Conservation (phyloP, 2,329 filamentous ascomycete species). For the Colletotrichum tropicicola region DNA sequence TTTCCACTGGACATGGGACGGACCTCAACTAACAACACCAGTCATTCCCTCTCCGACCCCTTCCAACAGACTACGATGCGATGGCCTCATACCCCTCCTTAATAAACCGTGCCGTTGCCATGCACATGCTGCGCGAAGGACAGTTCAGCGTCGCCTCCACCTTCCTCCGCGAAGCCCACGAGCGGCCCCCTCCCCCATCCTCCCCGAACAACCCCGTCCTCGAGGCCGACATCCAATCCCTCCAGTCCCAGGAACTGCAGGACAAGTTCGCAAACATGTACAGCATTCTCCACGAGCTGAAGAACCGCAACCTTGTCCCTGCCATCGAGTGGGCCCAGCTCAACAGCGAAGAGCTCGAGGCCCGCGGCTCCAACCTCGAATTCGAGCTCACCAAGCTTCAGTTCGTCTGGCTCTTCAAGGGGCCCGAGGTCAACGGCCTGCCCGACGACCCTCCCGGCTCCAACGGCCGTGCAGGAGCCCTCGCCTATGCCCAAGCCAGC, state of each 20-base stretch:
- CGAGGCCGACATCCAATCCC: conserved; percentile 59
- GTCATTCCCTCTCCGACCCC: conserved; percentile 60
- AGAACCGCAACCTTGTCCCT: conserved; percentile 76
- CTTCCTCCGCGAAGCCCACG: conserved; percentile 78
- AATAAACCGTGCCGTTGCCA: conserved; percentile 89
- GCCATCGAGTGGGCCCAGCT: conserved; percentile 87
- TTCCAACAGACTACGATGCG: conserved; percentile 82
- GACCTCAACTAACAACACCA: conserved; percentile 32
- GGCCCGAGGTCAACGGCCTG: conserved; percentile 61
- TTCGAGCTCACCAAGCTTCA: conserved; percentile 93
- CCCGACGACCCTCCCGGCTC: conserved; percentile 53
- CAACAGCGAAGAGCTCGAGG: conserved; percentile 77
- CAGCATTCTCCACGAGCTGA: conserved; percentile 81
- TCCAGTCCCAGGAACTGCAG: conserved; percentile 76
- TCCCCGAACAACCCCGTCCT: conserved; percentile 25
- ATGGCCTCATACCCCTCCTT: conserved; percentile 78
- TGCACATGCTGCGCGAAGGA: conserved; percentile 95
- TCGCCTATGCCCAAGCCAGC: conserved; percentile 78
- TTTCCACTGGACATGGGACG: not conserved
- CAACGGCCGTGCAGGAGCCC: conserved; percentile 70
- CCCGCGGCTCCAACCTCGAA: conserved; percentile 89
- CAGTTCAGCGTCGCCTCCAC: conserved; percentile 89
- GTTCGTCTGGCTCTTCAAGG: conserved; percentile 87
- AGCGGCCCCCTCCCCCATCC: conserved; percentile 40
- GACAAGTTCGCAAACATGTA: conserved; percentile 91